Percentiles rank a stretch among this genome's conserved stretches.
phyloP scores from a whole-genome alignment of 2,329 filamentous ascomycete genomes.

The Stagonosporopsis chrysanthemi region DNA sequence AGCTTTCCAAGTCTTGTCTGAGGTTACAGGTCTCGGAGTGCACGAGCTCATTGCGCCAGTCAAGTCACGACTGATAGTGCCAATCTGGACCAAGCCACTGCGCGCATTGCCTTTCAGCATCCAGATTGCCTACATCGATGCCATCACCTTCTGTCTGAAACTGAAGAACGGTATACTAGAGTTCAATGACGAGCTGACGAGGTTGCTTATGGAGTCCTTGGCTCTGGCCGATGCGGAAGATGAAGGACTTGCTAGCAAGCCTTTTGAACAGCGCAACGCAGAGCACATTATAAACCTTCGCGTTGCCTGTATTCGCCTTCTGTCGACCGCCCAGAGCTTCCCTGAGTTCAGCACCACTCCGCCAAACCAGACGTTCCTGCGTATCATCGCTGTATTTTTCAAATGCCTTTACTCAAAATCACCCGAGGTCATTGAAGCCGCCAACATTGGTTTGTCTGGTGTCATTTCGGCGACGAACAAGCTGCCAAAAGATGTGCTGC shows the following conservation, averaged over 20 bases:
- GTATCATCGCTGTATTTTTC: constrained; percentile 94
- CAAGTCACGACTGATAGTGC: constrained; percentile 85
- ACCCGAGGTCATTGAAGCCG: constrained; percentile 88
- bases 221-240: constrained; percentile 94
- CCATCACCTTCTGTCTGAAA: constrained; percentile 92
- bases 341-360: constrained; percentile 85
- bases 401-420: constrained; percentile 95
- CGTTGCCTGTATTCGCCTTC: constrained; percentile 89
- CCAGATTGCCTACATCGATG: constrained; percentile 98
- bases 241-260: constrained; percentile 84
- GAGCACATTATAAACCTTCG: constrained; percentile 90
- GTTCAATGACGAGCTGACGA: constrained; percentile 90
- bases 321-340: constrained; percentile 92
- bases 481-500: constrained; percentile 91
- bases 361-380: constrained; percentile 66
- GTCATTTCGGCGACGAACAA: constrained; percentile 90
- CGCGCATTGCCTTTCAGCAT: constrained; percentile 91
- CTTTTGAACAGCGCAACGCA: constrained; percentile 91
- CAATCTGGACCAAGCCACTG: constrained; percentile 94
- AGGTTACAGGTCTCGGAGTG: constrained; percentile 77
- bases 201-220: constrained; percentile 90
- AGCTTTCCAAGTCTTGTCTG: constrained; percentile 81
- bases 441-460: constrained; percentile 86
- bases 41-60: constrained; percentile 89
- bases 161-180: constrained; percentile 87